A percentile compares a stretch with the other conserved stretches of the same genome.
These are phyloP conservation scores for Penicillium egyptiacum DNA, from an alignment of 495 filamentous ascomycete genomes.

Conservation along the genomic window DNA sequence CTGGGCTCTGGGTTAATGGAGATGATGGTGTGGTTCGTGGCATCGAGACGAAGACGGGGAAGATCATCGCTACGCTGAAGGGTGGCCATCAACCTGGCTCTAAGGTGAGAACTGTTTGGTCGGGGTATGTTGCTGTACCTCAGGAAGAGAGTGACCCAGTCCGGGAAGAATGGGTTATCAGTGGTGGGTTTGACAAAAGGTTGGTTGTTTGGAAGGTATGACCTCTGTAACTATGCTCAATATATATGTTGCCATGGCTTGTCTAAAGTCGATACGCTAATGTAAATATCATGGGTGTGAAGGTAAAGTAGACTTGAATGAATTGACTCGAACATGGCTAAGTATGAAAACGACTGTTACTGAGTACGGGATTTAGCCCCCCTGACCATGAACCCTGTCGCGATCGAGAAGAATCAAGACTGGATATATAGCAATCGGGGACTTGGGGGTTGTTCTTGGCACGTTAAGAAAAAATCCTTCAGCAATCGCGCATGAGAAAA, in stretches of 20 bases:
- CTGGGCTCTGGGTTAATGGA: conserved; percentile 67
- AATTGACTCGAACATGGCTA: conserved; percentile 1
- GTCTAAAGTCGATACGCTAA: not conserved
- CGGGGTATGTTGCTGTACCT: conserved; percentile 49
- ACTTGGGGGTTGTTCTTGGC: conserved; percentile 73
- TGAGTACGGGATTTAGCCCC: conserved; percentile 61
- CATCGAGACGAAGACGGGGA: conserved; percentile 61
- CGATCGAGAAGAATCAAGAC: conserved; percentile 55
- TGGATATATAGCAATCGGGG: conserved; percentile 92
- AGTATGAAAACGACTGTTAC: conserved; percentile 16
- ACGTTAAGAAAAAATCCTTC: conserved; percentile 90
- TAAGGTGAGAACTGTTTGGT: conserved; percentile 67
- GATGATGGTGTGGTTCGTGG: conserved; percentile 68
- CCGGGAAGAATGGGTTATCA: conserved; percentile 59
- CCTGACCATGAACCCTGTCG: conserved; percentile 82
- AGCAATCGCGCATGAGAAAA: conserved; percentile 75
- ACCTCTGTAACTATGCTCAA: not conserved
- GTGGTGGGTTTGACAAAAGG: conserved; percentile 67
- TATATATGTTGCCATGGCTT: not conserved
- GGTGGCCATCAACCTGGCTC: conserved; percentile 58
- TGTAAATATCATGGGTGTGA: not conserved
- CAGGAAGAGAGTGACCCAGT: conserved; percentile 22
- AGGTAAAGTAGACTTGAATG: not conserved
- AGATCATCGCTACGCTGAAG: conserved; percentile 50
- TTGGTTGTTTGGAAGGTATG: conserved; percentile 59